phyloP scores from a whole-genome alignment of 2,329 filamentous ascomycete genomes.

The Capronia epimyces region DNA sequence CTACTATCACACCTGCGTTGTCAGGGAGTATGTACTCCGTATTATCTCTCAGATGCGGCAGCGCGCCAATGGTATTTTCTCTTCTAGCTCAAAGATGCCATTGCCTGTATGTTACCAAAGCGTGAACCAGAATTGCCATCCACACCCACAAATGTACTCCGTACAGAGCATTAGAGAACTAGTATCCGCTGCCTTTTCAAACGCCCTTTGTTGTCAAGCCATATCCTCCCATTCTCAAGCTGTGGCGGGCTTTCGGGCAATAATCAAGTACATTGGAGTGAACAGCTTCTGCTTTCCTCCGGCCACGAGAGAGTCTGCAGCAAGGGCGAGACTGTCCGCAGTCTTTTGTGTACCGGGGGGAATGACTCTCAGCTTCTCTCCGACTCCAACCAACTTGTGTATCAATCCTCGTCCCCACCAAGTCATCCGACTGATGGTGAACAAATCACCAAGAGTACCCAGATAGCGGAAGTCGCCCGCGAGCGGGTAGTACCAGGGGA shows the following conservation, averaged over 20 bases:
- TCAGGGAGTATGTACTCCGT: too few relatives aligned
- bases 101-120: background rate
- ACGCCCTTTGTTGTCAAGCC: constrained; percentile 3
- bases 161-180: background rate
- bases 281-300: constrained; percentile 88
- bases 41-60: too few relatives aligned
- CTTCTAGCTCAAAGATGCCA: too few relatives aligned
- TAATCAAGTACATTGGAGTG: constrained; percentile 97
- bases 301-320: constrained; percentile 78
- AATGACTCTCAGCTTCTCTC: constrained; percentile 70
- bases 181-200: background rate
- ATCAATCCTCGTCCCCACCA: constrained; percentile 69
- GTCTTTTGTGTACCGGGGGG: constrained; percentile 87
- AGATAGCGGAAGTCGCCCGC: constrained; percentile 80
- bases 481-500: constrained; percentile 92
- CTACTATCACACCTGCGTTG: too few relatives aligned
- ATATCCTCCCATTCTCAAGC: background rate
- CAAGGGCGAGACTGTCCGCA: constrained; percentile 77
- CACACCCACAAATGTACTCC: background rate
- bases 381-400: constrained; percentile 68
- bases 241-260: constrained; percentile 73
- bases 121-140: background rate
- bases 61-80: too few relatives aligned
- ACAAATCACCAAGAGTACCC: constrained; percentile 64
- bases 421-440: constrained; percentile 83